phyloP scores from a whole-genome alignment of 2,329 filamentous ascomycete genomes.

The Diaporthe velutina region DNA sequence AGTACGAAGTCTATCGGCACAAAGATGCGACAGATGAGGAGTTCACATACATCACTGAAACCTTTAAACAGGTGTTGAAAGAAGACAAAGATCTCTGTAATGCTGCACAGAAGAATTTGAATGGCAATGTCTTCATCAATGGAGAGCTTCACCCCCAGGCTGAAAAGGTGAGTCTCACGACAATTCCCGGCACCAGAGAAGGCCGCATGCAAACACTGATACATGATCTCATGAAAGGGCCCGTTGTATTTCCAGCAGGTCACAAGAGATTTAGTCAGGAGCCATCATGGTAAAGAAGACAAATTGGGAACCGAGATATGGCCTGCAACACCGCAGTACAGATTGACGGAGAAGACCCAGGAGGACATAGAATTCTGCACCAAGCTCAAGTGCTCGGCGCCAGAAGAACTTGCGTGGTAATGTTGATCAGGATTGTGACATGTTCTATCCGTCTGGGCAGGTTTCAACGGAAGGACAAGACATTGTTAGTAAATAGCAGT shows the following conservation, averaged over 20 bases:
- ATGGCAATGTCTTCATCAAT: slow-evolving; percentile 60
- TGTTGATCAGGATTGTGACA: too few relatives aligned
- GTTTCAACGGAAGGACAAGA: not conserved
- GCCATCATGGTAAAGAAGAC: not conserved
- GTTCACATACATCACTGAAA: too few relatives aligned
- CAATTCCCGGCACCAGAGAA: too few relatives aligned
- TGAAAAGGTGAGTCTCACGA: too few relatives aligned
- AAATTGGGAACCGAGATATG: not conserved
- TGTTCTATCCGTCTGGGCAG: not conserved
- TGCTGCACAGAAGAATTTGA: slow-evolving; percentile 62
- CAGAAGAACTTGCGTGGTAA: slow-evolving; percentile 2
- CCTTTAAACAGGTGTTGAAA: slow-evolving; percentile 62
- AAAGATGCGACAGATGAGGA: slow-evolving; percentile 54
- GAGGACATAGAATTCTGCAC: not conserved
- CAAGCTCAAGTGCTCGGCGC: not conserved
- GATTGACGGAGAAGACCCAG: not conserved
- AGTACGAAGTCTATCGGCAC: slow-evolving; percentile 65
- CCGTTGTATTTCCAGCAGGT: slow-evolving; percentile 12
- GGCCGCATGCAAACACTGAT: too few relatives aligned
- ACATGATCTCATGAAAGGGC: not conserved
- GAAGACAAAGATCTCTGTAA: slow-evolving; percentile 66
- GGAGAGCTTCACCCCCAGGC: slow-evolving; percentile 61
- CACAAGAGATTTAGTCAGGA: not conserved
- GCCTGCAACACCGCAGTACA: slow-evolving; percentile 4
- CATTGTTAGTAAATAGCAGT: not conserved